Percentiles rank a stretch among this genome's conserved stretches.
Conservation (phyloP, 192 early-diverging fungal species). For the Lobosporangium transversale region DNA sequence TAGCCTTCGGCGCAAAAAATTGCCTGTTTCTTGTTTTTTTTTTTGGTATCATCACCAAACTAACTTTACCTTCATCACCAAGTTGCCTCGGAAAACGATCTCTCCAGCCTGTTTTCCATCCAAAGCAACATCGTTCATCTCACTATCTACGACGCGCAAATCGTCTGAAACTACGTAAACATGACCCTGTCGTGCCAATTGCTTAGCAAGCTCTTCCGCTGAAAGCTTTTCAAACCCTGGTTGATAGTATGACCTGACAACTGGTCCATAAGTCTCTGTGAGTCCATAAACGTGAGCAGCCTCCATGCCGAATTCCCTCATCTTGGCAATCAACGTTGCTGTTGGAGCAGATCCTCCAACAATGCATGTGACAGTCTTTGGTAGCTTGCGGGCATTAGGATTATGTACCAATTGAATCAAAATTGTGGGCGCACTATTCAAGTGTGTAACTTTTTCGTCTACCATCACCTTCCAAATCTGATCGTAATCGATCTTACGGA, state of each 20-base stretch:
- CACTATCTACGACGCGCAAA: constrained; percentile 56
- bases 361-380: constrained; percentile 46
- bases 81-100: constrained; percentile 65
- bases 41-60: too few species aligned
- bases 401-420: constrained; percentile 65
- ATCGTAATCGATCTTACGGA: constrained; percentile 67
- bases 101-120: constrained; percentile 67
- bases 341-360: constrained; percentile 64
- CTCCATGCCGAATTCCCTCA: constrained; percentile 62
- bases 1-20: too few species aligned
- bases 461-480: constrained; percentile 61
- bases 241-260: constrained; percentile 53
- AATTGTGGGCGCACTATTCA: constrained; percentile 68
- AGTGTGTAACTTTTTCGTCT: constrained; percentile 62
- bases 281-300: constrained; percentile 71
- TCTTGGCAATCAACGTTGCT: constrained; percentile 56
- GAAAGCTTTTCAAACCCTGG: constrained; percentile 36
- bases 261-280: constrained; percentile 69
- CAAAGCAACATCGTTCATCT: constrained; percentile 56
- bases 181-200: constrained; percentile 64
- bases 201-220: constrained; percentile 41
- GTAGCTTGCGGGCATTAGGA: constrained; percentile 47
- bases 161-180: constrained; percentile 62
- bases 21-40: too few species aligned
- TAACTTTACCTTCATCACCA: constrained; percentile 63